Conservation (phyloP, 176 grass and related monocot species). For the Juncus effusus region DNA sequence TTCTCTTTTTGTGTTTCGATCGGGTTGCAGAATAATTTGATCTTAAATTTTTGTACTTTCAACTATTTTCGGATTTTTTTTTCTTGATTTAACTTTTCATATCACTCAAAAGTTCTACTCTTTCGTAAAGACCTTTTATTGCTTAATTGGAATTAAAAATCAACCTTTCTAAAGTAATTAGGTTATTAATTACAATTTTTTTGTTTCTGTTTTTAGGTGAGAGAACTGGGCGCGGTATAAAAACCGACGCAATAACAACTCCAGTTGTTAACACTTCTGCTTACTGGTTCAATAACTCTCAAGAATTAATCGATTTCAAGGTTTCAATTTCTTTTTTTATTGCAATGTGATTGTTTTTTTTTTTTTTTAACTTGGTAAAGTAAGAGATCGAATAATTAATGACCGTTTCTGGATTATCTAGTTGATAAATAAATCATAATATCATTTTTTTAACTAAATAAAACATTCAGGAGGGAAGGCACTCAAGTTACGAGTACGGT, state of each 20-base stretch:
- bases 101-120: too few relatives aligned
- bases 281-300: conserved; percentile 95
- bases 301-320: conserved; percentile 99
- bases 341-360: not conserved
- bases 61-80: not conserved
- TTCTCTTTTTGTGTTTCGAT: too few relatives aligned
- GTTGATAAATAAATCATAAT: conserved; percentile 25
- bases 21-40: too few relatives aligned
- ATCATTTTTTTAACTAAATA: not conserved
- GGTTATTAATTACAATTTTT: not conserved
- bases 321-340: conserved; percentile 18
- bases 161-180: not conserved
- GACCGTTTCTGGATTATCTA: conserved; percentile 13
- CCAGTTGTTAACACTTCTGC: conserved; percentile 96
- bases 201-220: conserved; percentile 49
- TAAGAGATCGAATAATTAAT: not conserved
- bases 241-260: conserved; percentile 90
- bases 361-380: not conserved
- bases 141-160: not conserved
- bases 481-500: conserved; percentile 92
- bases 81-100: too few relatives aligned
- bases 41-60: too few relatives aligned
- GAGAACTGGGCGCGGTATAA: conserved; percentile 82
- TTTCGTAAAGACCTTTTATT: too few relatives aligned
- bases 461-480: conserved; percentile 74